Evolutionary conservation across 2,329 filamentous ascomycete genomes (phyloP).

Genomic region (Penicillium polonicum): DNA sequence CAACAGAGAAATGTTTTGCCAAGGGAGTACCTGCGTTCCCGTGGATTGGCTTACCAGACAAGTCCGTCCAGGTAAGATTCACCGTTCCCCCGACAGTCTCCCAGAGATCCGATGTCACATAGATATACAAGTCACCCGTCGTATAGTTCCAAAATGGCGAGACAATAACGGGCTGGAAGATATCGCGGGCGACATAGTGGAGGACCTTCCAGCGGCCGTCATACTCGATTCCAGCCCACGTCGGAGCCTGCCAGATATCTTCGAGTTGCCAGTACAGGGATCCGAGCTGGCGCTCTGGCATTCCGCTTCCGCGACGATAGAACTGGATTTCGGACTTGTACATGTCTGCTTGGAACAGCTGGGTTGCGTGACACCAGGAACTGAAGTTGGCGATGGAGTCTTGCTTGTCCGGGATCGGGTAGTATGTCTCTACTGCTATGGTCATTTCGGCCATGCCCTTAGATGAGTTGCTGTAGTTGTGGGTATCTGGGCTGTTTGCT

Average conservation of each 20-base stretch:
- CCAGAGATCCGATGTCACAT: conserved; percentile 61
- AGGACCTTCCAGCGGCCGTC: conserved; percentile 63
- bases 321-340: conserved; percentile 62
- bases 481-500: conserved; percentile 48
- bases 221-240: conserved; percentile 64
- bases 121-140: conserved; percentile 53
- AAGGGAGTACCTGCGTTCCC: conserved; percentile 36
- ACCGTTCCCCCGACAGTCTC: conserved; percentile 47
- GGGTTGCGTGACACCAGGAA: conserved; percentile 61
- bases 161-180: conserved; percentile 60
- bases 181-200: conserved; percentile 58
- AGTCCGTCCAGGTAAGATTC: conserved; percentile 53
- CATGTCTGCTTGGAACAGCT: conserved; percentile 64
- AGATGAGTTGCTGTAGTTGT: conserved; percentile 42
- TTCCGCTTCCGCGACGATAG: conserved; percentile 59
- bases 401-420: conserved; percentile 55
- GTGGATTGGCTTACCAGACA: conserved; percentile 46
- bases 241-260: conserved; percentile 64
- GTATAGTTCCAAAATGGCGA: conserved; percentile 55
- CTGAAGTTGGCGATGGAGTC: conserved; percentile 59
- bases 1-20: conserved; percentile 45
- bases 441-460: conserved; percentile 58
- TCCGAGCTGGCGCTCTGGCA: conserved; percentile 59
- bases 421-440: conserved; percentile 54
- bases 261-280: conserved; percentile 65